Evolutionary conservation across 179 eudicot species (phyloP).

Genomic region (Gypsophila paniculata): DNA sequence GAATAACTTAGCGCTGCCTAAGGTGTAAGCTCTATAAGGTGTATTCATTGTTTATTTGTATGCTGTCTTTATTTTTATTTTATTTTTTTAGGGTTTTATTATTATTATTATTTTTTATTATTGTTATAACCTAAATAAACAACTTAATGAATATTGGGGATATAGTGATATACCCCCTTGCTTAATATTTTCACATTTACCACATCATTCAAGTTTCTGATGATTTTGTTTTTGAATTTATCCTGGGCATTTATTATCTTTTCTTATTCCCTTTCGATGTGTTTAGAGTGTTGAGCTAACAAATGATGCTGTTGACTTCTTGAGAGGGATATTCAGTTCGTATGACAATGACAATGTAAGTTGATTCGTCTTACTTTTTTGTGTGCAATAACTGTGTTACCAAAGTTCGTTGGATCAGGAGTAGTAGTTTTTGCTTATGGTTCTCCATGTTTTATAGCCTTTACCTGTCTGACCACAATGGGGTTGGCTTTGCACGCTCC

Average conservation of each 20-base stretch:
- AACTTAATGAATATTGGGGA: background rate
- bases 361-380: background rate
- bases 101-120: background rate
- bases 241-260: background rate
- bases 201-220: background rate
- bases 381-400: background rate
- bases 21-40: background rate
- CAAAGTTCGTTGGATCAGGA: background rate
- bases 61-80: background rate
- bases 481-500: background rate
- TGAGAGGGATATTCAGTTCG: constrained; percentile 53
- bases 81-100: background rate
- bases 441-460: background rate
- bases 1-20: background rate
- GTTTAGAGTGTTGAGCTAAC: constrained; percentile 86
- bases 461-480: background rate
- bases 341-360: constrained; percentile 71
- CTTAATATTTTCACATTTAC: background rate
- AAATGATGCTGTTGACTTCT: constrained; percentile 69
- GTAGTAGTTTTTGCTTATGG: background rate
- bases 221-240: background rate
- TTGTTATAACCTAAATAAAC: background rate
- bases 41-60: background rate
- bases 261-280: constrained; percentile 9
- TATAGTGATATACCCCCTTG: background rate